Evolutionary conservation across 2,329 filamentous ascomycete genomes (phyloP).

Genomic region (Colletotrichum sansevieriae): DNA sequence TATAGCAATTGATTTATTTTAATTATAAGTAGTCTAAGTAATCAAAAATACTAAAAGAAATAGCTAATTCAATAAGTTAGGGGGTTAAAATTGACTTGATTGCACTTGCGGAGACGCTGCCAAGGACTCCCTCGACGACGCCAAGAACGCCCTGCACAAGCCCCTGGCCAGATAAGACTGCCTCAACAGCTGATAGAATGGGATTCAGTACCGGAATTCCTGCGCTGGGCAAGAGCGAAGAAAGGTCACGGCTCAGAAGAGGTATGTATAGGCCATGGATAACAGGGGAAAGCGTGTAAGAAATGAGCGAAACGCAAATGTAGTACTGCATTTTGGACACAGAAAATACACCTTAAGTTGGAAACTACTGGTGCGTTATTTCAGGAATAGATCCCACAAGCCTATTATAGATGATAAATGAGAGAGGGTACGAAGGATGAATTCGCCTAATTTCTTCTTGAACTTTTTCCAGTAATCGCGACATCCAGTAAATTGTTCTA

Average conservation of each 20-base stretch:
- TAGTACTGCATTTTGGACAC: background rate
- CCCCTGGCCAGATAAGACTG: background rate
- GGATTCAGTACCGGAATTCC: background rate
- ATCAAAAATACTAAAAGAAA: too few species aligned
- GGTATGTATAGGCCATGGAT: background rate
- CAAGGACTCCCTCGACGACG: background rate
- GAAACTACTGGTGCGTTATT: background rate
- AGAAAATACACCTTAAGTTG: background rate
- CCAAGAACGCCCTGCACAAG: slow-evolving; percentile 1
- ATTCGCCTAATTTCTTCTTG: too few species aligned
- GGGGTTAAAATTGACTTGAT: too few species aligned
- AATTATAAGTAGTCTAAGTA: too few species aligned
- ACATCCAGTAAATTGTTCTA: too few species aligned
- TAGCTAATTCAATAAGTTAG: too few species aligned
- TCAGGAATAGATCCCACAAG: background rate
- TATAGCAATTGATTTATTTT: too few species aligned
- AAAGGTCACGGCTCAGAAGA: background rate
- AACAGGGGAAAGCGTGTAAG: background rate
- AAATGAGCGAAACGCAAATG: background rate
- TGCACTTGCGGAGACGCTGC: too few species aligned
- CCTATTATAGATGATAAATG: too few species aligned
- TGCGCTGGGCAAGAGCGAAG: background rate
- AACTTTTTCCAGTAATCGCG: too few species aligned
- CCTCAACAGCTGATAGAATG: background rate
- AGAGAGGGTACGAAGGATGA: too few species aligned